These are phyloP conservation scores for Aspergillus sp. DNA, from an alignment of 2,329 filamentous ascomycete species.

Conservation along the genomic window DNA sequence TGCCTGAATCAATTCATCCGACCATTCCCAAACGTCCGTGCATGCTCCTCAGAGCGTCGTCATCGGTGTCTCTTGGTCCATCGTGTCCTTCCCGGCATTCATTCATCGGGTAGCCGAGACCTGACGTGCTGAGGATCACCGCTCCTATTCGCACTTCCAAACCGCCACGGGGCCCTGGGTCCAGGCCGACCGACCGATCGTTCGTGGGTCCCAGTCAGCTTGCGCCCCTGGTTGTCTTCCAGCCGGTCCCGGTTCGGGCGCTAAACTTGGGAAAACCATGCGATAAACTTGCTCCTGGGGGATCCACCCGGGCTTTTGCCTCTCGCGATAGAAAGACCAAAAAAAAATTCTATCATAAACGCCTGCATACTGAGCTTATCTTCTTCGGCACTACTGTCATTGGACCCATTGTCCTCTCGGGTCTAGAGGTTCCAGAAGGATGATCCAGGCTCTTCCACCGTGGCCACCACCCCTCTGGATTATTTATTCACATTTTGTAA, in stretches of 20 bases:
- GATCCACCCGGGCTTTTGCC: conserved; percentile 15
- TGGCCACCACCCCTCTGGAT: not conserved
- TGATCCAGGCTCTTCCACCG: conserved; percentile 10
- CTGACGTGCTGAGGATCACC: not conserved
- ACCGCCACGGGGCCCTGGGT: conserved; percentile 4
- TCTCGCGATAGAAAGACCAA: conserved; percentile 7
- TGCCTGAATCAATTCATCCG: not conserved
- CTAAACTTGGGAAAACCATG: conserved; percentile 11
- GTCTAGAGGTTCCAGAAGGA: conserved; percentile 15
- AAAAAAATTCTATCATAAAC: not conserved
- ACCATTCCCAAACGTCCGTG: not conserved
- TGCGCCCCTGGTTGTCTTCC: conserved; percentile 2
- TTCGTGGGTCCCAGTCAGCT: conserved; percentile 5
- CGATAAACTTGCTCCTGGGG: conserved; percentile 8
- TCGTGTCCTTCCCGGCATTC: not conserved
- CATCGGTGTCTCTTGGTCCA: not conserved
- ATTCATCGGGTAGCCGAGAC: conserved; percentile 9
- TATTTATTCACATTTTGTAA: not conserved
- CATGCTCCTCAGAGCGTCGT: conserved; percentile 1
- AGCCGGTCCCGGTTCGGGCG: conserved; percentile 16
- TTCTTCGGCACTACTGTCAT: not conserved
- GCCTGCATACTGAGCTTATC: not conserved
- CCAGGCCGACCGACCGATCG: conserved; percentile 8
- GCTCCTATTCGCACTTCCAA: conserved; percentile 5
- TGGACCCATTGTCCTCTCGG: conserved; percentile 4